A percentile compares a stretch with the other conserved stretches of the same genome.
phyloP scores from a whole-genome alignment of 2,329 filamentous ascomycete genomes.

The Cadophora luteo-olivacea region DNA sequence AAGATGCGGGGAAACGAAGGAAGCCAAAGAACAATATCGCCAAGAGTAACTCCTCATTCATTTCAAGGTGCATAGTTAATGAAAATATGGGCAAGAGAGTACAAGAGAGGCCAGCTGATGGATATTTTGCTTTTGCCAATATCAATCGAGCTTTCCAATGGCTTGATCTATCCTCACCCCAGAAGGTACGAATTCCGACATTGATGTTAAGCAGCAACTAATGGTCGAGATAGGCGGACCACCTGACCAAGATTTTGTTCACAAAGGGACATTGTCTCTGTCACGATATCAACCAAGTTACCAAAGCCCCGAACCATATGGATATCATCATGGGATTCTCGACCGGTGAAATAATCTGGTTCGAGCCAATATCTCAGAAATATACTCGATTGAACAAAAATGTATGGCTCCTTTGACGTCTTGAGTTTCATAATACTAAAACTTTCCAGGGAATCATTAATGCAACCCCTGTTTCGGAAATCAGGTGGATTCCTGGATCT shows the following conservation, averaged over 20 bases:
- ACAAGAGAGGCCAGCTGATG: conserved; percentile 77
- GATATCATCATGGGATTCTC: conserved; percentile 97
- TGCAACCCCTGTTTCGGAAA: conserved; percentile 81
- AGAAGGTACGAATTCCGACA: conserved; percentile 58
- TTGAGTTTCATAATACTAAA: conserved; percentile 25
- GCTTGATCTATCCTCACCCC: conserved; percentile 83
- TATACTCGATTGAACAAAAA: conserved; percentile 98
- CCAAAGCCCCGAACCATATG: conserved; percentile 79
- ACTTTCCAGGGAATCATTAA: conserved; percentile 80
- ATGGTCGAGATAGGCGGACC: conserved; percentile 69
- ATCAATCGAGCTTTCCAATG: conserved; percentile 96
- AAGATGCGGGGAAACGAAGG: conserved; percentile 79
- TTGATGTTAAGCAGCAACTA: conserved; percentile 32
- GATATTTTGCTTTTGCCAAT: conserved; percentile 91
- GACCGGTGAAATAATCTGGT: conserved; percentile 97
- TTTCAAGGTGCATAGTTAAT: conserved; percentile 93
- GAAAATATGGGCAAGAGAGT: conserved; percentile 81
- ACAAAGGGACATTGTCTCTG: conserved; percentile 95
- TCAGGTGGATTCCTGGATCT: conserved; percentile 92
- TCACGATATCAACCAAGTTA: conserved; percentile 87
- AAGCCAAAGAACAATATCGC: conserved; percentile 99
- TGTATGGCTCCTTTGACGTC: conserved; percentile 52
- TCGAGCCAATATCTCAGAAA: conserved; percentile 94
- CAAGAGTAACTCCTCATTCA: conserved; percentile 98
- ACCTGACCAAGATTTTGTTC: conserved; percentile 94